phyloP scores from a whole-genome alignment of 441 rosid genomes.

The Omphalea diandra region DNA sequence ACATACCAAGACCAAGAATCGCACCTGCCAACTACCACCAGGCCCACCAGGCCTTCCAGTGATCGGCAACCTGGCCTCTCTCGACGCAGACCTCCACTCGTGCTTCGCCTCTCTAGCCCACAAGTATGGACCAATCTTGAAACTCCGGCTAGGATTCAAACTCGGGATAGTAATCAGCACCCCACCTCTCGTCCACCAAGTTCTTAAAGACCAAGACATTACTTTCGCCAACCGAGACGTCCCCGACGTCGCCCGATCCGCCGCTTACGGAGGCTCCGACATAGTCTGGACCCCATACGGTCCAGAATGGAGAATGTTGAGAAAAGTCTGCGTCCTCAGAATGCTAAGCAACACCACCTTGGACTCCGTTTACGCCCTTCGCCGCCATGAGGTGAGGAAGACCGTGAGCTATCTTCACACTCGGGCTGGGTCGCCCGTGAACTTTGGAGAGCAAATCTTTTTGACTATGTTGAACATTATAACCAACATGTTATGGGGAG shows the following conservation, averaged over 20 bases:
- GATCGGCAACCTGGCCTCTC: constrained; percentile 31
- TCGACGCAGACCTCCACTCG: constrained; percentile 34
- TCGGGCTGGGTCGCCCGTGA: constrained; percentile 23
- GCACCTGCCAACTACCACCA: constrained; percentile 35
- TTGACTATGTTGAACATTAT: constrained; percentile 28
- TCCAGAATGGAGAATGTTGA: constrained; percentile 46
- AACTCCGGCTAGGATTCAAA: constrained; percentile 33
- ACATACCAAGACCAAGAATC: constrained; percentile 7
- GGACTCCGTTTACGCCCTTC: constrained; percentile 33
- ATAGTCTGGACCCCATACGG: constrained; percentile 38
- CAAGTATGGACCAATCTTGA: constrained; percentile 43
- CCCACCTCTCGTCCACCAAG: constrained; percentile 29
- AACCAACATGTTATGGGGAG: constrained; percentile 39
- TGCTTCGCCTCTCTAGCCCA: constrained; percentile 34
- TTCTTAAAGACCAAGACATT: constrained; percentile 46
- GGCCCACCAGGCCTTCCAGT: constrained; percentile 31
- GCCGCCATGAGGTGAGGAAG: constrained; percentile 35
- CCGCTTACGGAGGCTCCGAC: constrained; percentile 33
- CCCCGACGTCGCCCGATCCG: constrained; percentile 1
- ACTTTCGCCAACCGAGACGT: constrained; percentile 37
- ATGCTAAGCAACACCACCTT: constrained; percentile 43
- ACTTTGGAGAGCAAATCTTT: constrained; percentile 41
- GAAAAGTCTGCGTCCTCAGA: constrained; percentile 41
- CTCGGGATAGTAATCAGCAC: constrained; percentile 39
- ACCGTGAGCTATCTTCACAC: not conserved